Evolutionary conservation across 1,284 basidiomycete genomes (phyloP), one percentile per base, ranked within the genome.

Genomic region (Ustilago tritici): DNA sequence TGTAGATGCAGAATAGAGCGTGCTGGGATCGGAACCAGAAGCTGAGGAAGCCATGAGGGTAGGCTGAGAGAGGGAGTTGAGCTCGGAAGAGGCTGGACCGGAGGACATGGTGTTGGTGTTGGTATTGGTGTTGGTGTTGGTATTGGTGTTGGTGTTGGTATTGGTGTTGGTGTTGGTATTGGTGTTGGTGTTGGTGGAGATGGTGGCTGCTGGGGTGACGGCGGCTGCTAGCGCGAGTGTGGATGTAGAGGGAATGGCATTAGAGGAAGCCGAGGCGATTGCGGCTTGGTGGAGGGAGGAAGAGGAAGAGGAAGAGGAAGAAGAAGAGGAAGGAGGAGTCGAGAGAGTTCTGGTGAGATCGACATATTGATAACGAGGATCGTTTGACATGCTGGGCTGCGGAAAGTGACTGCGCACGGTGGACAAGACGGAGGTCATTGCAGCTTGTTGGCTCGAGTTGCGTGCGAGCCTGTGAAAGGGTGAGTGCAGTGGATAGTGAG

Each of bases 381-480:
- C 68, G 65, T 76, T 76, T 52, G 73, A 76, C 73, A 76, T 76
- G 69, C 68, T 62, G 50, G 61, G 36, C 56, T 68, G 65, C 38
- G 65, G 47, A 50, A 76, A 76, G 59, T 76, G 73, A 65, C 65
- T 76, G 58, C 68, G 73, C 73, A 65, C 55, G 70, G 57, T 77
- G 46, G 75, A 15, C 40, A 77, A 57, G 53, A 72, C 66, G 41
- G 70, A 73, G 55, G 70, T 73, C 75, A 77, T 77, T 23, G 63
- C 69, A 69, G 73, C 65, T 60, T 32, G 55, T 47, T 46, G 40
- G n/a, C 28, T 46, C 41, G 8, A 57, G 41, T 31, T 11, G 31
- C 12, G 15, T 19, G 3, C n/a, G 31, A 32, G 31, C 15, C 32
- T 50, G 49, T 50, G 49, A 47, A 12, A 35, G 35, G 54, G 5